phyloP scores from a whole-genome alignment of 306 rosid genomes.

The Rubus idaeus region DNA sequence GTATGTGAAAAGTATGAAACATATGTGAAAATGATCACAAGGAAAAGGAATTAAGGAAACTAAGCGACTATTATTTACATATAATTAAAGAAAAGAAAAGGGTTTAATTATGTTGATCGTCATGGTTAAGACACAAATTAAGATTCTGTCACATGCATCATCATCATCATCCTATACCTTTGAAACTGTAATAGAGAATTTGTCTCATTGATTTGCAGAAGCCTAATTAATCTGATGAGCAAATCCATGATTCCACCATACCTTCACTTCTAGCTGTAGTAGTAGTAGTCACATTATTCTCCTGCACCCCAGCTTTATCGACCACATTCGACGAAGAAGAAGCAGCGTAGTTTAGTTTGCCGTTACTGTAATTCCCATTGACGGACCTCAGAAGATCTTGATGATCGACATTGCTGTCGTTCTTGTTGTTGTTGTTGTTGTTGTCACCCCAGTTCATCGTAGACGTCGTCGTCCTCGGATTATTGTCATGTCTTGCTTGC shows the following conservation, averaged over 20 bases:
- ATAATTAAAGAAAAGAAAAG: constrained; percentile 25
- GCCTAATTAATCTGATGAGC: constrained; percentile 70
- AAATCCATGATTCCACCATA: constrained; percentile 95
- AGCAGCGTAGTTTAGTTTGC: constrained; percentile 36
- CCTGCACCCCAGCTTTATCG: constrained; percentile 41
- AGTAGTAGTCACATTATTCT: constrained; percentile 19
- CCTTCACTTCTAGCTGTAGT: constrained; percentile 64
- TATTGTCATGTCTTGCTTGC: constrained; percentile 23
- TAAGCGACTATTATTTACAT: constrained; percentile 56
- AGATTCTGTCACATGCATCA: constrained; percentile 44
- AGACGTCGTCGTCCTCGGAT: constrained; percentile 1
- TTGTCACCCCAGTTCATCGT: constrained; percentile 31
- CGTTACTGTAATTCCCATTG: constrained; percentile 36
- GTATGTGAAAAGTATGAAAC: constrained; percentile 18
- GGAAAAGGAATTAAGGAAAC: not conserved
- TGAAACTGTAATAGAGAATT: constrained; percentile 15
- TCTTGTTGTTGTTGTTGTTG: constrained; percentile 18
- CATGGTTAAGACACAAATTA: constrained; percentile 35
- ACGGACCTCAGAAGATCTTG: constrained; percentile 35
- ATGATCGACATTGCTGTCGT: constrained; percentile 22
- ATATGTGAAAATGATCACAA: constrained; percentile 14
- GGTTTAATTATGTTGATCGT: constrained; percentile 41
- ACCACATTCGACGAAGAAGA: constrained; percentile 44
- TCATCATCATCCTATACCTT: constrained; percentile 24
- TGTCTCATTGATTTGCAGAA: not conserved